Evolutionary conservation across 805 yeast species (phyloP).

Genomic region (Barnettozyma wickerhamii): DNA sequence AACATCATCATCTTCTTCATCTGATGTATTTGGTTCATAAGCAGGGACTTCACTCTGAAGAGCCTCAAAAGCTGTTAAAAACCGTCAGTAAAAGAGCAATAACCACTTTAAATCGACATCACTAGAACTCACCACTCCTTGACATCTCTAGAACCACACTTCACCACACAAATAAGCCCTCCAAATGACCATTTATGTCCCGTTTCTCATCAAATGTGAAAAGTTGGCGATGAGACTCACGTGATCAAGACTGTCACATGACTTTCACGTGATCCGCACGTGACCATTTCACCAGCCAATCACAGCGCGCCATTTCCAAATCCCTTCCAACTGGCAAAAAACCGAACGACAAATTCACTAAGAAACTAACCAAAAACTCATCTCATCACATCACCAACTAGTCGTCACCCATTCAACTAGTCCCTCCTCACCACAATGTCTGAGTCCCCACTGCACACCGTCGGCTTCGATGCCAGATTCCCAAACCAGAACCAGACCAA

Average conservation of each 20-base stretch:
- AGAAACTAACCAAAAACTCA: background rate
- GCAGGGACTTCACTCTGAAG: slow-evolving; percentile 16
- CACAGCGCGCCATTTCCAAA: too few species aligned
- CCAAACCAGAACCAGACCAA: slow-evolving; percentile 97
- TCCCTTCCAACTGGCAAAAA: slow-evolving; percentile 6
- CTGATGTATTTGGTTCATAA: slow-evolving; percentile 22
- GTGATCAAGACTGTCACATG: too few species aligned
- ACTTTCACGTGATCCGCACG: slow-evolving; percentile 8
- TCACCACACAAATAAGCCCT: background rate
- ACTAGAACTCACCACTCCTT: slow-evolving; percentile 14
- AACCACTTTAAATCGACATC: background rate
- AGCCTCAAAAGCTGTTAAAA: slow-evolving; percentile 20
- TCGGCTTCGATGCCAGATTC: slow-evolving; percentile 88
- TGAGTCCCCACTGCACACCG: slow-evolving; percentile 49
- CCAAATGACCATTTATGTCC: background rate
- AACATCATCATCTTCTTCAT: slow-evolving; percentile 12
- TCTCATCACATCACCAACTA: background rate
- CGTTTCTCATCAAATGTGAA: too few species aligned
- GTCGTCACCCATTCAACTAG: too few species aligned
- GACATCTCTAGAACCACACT: slow-evolving; percentile 7
- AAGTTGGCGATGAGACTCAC: too few species aligned
- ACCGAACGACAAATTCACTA: slow-evolving; percentile 7
- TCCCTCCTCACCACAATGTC: slow-evolving; percentile 18
- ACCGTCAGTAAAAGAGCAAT: background rate
- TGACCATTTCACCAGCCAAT: slow-evolving; percentile 6